A percentile compares a stretch with the other conserved stretches of the same genome.
Evolutionary conservation across 208 protist genomes (phyloP).

Genomic region (Leishmania gerbilli): DNA sequence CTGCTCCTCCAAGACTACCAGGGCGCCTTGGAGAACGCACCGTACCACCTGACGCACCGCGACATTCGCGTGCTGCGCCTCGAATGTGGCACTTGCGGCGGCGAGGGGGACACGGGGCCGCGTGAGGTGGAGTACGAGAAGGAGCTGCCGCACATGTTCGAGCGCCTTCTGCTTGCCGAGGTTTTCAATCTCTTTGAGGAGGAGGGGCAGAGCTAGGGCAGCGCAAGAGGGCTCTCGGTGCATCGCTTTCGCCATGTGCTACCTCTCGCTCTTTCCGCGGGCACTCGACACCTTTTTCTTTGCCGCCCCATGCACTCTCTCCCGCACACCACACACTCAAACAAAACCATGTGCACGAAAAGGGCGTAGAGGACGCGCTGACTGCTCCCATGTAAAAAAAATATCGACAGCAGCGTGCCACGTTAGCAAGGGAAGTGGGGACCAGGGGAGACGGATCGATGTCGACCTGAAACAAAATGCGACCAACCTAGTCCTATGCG

Average conservation of each 20-base stretch:
- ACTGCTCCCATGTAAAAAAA: not conserved
- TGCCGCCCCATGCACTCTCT: not conserved
- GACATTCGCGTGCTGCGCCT: slow-evolving; percentile 75
- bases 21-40: slow-evolving; percentile 64
- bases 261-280: not conserved
- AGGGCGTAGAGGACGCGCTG: not conserved
- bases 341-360: not conserved
- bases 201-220: slow-evolving; percentile 15
- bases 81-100: slow-evolving; percentile 51
- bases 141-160: slow-evolving; percentile 74
- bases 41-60: slow-evolving; percentile 80
- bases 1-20: slow-evolving; percentile 71
- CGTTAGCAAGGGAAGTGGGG: not conserved
- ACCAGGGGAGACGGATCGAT: too few species aligned
- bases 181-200: slow-evolving; percentile 73
- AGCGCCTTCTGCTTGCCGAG: slow-evolving; percentile 70
- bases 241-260: not conserved
- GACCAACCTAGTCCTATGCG: too few species aligned
- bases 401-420: not conserved
- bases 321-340: not conserved
- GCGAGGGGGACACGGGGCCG: slow-evolving; percentile 20
- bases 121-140: slow-evolving; percentile 73
- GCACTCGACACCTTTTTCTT: not conserved
- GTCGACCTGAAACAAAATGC: too few species aligned
- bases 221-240: too few species aligned